A percentile compares a stretch with the other conserved stretches of the same genome.
Evolutionary conservation across 1,284 basidiomycete species (phyloP).

Genomic region (Malassezia arunalokei): DNA sequence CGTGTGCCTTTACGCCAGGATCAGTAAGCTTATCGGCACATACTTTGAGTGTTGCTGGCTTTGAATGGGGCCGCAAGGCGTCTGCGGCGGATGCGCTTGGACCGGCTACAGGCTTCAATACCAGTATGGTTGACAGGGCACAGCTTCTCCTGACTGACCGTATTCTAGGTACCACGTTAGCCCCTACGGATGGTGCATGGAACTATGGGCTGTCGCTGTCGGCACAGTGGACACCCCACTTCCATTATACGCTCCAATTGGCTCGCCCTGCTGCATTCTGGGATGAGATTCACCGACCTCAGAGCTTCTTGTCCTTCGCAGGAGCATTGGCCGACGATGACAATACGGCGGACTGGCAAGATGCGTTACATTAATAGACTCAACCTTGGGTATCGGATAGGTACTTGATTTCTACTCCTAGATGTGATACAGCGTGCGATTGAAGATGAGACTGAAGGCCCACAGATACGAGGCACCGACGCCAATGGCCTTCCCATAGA

Average conservation of each 20-base stretch:
- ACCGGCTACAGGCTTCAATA: slow-evolving; percentile 67
- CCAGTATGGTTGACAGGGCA: slow-evolving; percentile 83
- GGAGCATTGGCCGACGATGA: slow-evolving; percentile 20
- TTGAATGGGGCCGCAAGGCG: slow-evolving; percentile 90
- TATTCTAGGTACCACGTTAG: slow-evolving; percentile 43
- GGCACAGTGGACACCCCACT: slow-evolving; percentile 77
- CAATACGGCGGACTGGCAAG: slow-evolving; percentile 33
- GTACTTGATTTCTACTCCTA: slow-evolving; percentile 11
- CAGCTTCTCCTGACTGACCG: slow-evolving; percentile 84
- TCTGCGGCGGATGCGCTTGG: slow-evolving; percentile 58
- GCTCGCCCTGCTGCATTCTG: slow-evolving; percentile 89
- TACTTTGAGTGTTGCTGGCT: slow-evolving; percentile 74
- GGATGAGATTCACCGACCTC: slow-evolving; percentile 78
- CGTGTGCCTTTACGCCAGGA: slow-evolving; percentile 91
- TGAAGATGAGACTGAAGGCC: slow-evolving; percentile 72
- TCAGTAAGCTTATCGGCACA: slow-evolving; percentile 90
- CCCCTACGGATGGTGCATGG: slow-evolving; percentile 31
- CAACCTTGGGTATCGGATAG: neutral
- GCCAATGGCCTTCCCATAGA: slow-evolving; percentile 84
- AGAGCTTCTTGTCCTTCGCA: slow-evolving; percentile 45
- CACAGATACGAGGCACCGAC: slow-evolving; percentile 73
- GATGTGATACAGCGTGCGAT: neutral
- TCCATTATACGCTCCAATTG: slow-evolving; percentile 73
- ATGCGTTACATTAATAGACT: slow-evolving; percentile 29
- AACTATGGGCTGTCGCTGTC: slow-evolving; percentile 51